A percentile compares a stretch with the other conserved stretches of the same genome.
phyloP scores from a whole-genome alignment of 345 rosid species.

The Acer campestre region DNA sequence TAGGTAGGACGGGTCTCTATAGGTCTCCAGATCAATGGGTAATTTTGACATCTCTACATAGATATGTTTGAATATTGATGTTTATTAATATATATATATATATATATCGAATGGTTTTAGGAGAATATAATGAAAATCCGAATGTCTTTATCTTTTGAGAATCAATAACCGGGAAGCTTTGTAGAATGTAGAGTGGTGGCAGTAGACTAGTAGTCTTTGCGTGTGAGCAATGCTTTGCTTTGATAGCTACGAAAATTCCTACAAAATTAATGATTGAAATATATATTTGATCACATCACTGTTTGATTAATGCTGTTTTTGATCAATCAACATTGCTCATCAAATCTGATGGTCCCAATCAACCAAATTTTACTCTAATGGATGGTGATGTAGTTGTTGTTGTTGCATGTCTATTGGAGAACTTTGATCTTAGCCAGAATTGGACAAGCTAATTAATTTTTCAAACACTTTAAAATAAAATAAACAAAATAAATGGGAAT shows the following conservation, averaged over 20 bases:
- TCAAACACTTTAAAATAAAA: not conserved
- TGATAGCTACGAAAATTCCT: not conserved
- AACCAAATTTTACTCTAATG: not conserved
- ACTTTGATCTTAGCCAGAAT: constrained; percentile 7
- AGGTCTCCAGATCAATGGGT: too few relatives aligned
- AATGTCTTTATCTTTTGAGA: not conserved
- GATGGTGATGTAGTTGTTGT: constrained; percentile 8
- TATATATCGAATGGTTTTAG: not conserved
- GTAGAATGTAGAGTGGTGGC: not conserved
- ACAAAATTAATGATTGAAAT: not conserved
- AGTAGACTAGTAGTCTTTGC: not conserved
- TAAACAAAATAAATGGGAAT: not conserved
- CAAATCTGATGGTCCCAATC: constrained; percentile 5
- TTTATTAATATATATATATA: too few relatives aligned
- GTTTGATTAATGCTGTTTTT: not conserved
- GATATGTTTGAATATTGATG: too few relatives aligned
- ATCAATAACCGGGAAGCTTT: not conserved
- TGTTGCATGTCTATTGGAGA: not conserved
- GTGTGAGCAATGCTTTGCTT: not conserved
- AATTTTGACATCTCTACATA: too few relatives aligned
- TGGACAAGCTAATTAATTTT: not conserved
- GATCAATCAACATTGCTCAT: not conserved
- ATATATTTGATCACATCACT: not conserved
- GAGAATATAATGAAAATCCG: not conserved
- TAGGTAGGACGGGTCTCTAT: too few relatives aligned